Evolutionary conservation across 2,329 filamentous ascomycete species (phyloP), one percentile per base, ranked within the genome.

Genomic region (Arthrobotrys conoides): DNA sequence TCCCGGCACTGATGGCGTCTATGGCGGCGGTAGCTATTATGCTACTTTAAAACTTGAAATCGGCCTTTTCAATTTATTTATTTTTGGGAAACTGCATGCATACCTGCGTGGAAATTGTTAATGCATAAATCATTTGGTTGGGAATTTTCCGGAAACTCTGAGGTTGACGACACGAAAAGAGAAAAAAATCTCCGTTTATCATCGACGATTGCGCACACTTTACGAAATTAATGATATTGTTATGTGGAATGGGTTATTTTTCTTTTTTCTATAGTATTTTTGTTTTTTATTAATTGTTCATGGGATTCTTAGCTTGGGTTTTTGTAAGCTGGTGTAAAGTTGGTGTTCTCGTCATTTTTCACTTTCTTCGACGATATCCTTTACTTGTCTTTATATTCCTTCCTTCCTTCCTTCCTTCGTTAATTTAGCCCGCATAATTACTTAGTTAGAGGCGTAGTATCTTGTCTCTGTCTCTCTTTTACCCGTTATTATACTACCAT

Each of bases 1-100:
- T 61, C 6, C 38, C 48, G 16, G 70, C 36, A 1, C 12, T 73
- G 30, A 51, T 73, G 61, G 70, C 65, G 20, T 22, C 46, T 51
- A 5, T 44, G 36, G 70, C 51, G 18, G 46, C 48, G n/a, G 33
- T 20, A 18, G 38, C 18, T 30, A 30, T 73, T 5, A 27, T 67
- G 61, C 49, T 73, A 18, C 49, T 73, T 27, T 73, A 51, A 41
- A 9, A 57, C 9, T 5, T n/a, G 44, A 36, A 36, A 30, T 3
- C 6, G 27, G 27, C 3, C 27, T 30, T 30, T 30, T 30, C n/a
- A n/a, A n/a, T n/a, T n/a, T n/a, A n/a, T 30, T 30, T 36, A 6
- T 8, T 1, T 20, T 5, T 48, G 18, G 46, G 46, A 48, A 48
- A 48, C 22, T 16, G 18, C 18, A 48, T 48, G 48, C 48, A 46